Evolutionary conservation across 1,139 yeast species (phyloP).

Genomic region (Pichia kudriavzevii): DNA sequence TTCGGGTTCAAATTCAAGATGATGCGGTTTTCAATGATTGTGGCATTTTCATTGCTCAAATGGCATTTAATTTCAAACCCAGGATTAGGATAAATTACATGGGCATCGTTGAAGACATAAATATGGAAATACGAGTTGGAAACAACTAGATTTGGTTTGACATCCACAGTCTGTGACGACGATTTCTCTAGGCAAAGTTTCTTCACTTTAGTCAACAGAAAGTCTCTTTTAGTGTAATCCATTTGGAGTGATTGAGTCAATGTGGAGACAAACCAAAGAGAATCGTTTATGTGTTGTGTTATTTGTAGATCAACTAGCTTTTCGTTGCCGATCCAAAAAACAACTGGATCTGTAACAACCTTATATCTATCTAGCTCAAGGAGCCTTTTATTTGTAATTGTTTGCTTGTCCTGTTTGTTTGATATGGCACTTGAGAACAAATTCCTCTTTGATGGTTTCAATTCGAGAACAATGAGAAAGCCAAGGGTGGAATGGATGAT

Average conservation of each 20-base stretch:
- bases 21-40: too few species aligned
- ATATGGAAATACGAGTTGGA: too few species aligned
- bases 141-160: too few species aligned
- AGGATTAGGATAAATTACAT: too few species aligned
- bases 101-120: too few species aligned
- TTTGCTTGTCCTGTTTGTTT: slow-evolving; percentile 1
- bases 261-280: too few species aligned
- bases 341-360: slow-evolving; percentile 3
- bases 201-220: not conserved
- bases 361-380: slow-evolving; percentile 2
- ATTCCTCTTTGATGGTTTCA: slow-evolving; percentile 8
- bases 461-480: slow-evolving; percentile 5
- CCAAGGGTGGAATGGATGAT: slow-evolving; percentile 4
- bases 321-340: slow-evolving; percentile 1
- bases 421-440: slow-evolving; percentile 2
- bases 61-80: too few species aligned
- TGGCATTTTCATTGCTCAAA: too few species aligned
- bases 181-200: too few species aligned
- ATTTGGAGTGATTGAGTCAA: too few species aligned
- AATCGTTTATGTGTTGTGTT: too few species aligned
- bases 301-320: slow-evolving; percentile 1
- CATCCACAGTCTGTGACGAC: too few species aligned
- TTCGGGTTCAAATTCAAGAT: not conserved
- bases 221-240: slow-evolving; percentile 3
- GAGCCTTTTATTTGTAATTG: slow-evolving; percentile 1